Percentiles rank a stretch among this genome's conserved stretches.
These are phyloP conservation scores for Viola odorata DNA, from an alignment of 345 rosid species.

Conservation along the genomic window DNA sequence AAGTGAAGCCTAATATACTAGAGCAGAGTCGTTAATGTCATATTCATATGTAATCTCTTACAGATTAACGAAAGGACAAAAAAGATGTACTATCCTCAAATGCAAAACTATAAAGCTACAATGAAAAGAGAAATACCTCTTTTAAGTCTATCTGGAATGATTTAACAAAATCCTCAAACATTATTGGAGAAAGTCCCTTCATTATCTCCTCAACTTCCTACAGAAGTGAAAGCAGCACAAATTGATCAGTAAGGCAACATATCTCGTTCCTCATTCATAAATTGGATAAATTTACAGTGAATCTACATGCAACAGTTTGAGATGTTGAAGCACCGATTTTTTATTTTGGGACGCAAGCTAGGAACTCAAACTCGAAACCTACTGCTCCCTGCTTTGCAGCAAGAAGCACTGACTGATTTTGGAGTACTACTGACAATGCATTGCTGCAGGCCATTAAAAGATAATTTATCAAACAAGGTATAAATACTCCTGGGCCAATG, in stretches of 20 bases:
- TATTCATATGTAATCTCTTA: neutral
- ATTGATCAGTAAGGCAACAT: constrained; percentile 6
- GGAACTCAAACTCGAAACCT: no score
- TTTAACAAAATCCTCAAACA: constrained; percentile 87
- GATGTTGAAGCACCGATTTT: no score
- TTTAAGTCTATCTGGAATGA: constrained; percentile 69
- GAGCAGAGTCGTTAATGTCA: neutral
- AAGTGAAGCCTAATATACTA: neutral
- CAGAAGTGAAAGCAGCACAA: constrained; percentile 12
- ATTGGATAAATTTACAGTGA: neutral
- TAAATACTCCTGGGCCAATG: no score
- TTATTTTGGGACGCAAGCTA: no score
- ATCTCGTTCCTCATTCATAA: neutral
- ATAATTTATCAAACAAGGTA: no score
- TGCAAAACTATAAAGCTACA: neutral
- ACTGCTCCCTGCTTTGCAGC: no score
- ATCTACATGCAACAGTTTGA: neutral
- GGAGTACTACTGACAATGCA: no score
- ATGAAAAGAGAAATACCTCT: constrained; percentile 42
- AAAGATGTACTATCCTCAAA: neutral
- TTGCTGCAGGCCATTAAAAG: no score
- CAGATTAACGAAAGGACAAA: neutral
- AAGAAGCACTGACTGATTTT: no score
- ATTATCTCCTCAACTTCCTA: constrained; percentile 81
- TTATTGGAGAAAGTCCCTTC: constrained; percentile 54